A percentile compares a stretch with the other conserved stretches of the same genome.
phyloP scores from a whole-genome alignment of 177 flowering plant genomes.

The Vitis hybrid region DNA sequence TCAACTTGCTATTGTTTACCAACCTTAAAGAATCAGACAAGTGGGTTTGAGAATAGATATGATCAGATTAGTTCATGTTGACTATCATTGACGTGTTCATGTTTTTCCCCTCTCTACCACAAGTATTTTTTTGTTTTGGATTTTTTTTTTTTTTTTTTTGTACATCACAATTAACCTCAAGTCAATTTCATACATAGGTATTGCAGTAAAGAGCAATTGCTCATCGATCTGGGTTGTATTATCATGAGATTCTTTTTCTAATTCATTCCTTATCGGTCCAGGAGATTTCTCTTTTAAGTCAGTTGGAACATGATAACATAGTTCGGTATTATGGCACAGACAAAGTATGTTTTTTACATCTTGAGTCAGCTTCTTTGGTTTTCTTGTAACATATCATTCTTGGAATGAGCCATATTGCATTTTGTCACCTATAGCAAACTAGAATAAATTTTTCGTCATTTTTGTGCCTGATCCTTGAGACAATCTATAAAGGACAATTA shows the following conservation, averaged over 20 bases:
- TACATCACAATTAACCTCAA: not conserved
- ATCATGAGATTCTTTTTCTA: not conserved
- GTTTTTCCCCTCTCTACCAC: not conserved
- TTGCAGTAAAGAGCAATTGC: not conserved
- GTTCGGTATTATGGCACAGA: slow-evolving; percentile 75
- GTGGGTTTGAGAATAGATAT: no score
- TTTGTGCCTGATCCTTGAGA: not conserved
- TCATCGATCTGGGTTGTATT: not conserved
- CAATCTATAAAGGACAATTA: no score
- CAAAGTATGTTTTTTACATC: slow-evolving; percentile 38
- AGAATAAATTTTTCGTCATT: no score
- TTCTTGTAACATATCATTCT: not conserved
- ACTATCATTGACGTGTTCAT: no score
- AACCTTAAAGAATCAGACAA: no score
- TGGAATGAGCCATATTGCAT: not conserved
- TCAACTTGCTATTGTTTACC: no score
- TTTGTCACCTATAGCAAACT: not conserved
- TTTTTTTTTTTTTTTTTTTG: no score
- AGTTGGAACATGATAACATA: slow-evolving; percentile 79
- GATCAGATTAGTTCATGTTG: no score
- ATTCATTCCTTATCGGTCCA: slow-evolving; percentile 24
- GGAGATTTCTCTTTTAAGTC: slow-evolving; percentile 76
- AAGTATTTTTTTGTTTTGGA: no score
- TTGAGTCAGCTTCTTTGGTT: not conserved
- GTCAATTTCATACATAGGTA: not conserved